Base-by-base conservation (phyloP, 2,329 filamentous ascomycete species). In the Exophiala alcalophila region DNA sequence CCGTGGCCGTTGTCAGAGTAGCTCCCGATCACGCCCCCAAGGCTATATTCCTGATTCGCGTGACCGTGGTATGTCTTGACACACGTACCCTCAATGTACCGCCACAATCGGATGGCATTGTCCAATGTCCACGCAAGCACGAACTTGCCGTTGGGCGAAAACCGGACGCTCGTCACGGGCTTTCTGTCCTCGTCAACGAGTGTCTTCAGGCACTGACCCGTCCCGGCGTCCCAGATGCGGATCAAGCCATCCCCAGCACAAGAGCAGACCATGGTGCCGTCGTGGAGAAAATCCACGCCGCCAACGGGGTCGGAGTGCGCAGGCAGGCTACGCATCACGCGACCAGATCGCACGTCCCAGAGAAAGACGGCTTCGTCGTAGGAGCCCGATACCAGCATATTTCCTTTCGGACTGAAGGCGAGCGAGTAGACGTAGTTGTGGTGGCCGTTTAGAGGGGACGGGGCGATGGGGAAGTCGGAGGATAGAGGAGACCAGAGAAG, bases 61-160 rank as follows among this genome's bases (percentile, higher is more conserved):
- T 97, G 92, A 0, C 92, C 92, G 62, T 96, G 89, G 65, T 97
- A 98, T 10, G 92, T 98, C 73, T 98, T 98, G 59, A 95, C 84
- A 56, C 92, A 92, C 19, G 82, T 81, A 5, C 91, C 91, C 25
- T 88, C 81, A 6, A 94, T 84, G 61, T 97, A 98, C 64, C 96
- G 86, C 92, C 92, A 98, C 15, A 98, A 71, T 2, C 92, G 81
- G 32, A 98, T 78, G 61, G 86, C 91, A 48, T 83, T 86, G 69
- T 98, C 92, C 53, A 96, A 76, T 51, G 87, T 95, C 65, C 86
- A 95, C 9, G 92, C 91, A 2, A 97, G 77, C 40, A 98, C 84
- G 61, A 86, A 96, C 52, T 86, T 89, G 12, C 92, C 91, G 60
- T 98, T 98, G 3, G 92, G 91, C 4, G 85, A 85, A 69, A 98